Base-by-base conservation (phyloP, 495 filamentous ascomycete genomes). In the Penicillium salamii region DNA sequence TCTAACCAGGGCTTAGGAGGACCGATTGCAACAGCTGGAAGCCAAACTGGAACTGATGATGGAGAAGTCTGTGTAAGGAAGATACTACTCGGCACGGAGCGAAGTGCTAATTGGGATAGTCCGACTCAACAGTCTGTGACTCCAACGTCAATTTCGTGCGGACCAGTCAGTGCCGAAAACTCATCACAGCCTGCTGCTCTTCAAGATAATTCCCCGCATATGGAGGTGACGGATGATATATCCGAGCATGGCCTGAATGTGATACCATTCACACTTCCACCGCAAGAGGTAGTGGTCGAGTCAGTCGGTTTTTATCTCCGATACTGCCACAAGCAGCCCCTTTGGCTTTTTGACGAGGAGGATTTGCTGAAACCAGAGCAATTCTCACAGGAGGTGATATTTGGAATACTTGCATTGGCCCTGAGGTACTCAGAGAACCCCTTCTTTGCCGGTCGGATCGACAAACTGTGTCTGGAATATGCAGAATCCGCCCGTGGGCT, bases 281-380 rank as follows among this genome's bases (percentile, higher is more conserved):
- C 23, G 8, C 23, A 26, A 8, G 23, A 26, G 3, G 23, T 26
- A 4, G 23, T 26, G 23, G 23, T 4, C 8, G 23, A 26, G 23
- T 26, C 4, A 4, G 23, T 74, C 29, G 57, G 57, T 26, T 58
- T 70, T 7, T 75, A 75, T 26, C 68, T 72, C 9, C 58, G 67
- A 21, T 72, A 64, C 43, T 75, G 72, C 41, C 70, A 75, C 50
- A 63, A 72, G 36, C 72, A 75, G 37, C 72, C 72, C 8, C 55
- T 75, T 11, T 75, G 72, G 72, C 63, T 71, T 19, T 67, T 75
- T 33, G 66, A 72, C 32, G 54, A 59, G 4, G 63, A 68, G n/a
- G 66, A 70, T 19, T 47, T 74, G 12, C 53, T 52, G 1, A 49
- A 55, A 13, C 49, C 55, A 13, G 57, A 58, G 19, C 41, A 36